Evolutionary conservation across 1,284 basidiomycete species (phyloP), one percentile per base, ranked within the genome.

Genomic region (Apiotrichum mycotoxinovorans): DNA sequence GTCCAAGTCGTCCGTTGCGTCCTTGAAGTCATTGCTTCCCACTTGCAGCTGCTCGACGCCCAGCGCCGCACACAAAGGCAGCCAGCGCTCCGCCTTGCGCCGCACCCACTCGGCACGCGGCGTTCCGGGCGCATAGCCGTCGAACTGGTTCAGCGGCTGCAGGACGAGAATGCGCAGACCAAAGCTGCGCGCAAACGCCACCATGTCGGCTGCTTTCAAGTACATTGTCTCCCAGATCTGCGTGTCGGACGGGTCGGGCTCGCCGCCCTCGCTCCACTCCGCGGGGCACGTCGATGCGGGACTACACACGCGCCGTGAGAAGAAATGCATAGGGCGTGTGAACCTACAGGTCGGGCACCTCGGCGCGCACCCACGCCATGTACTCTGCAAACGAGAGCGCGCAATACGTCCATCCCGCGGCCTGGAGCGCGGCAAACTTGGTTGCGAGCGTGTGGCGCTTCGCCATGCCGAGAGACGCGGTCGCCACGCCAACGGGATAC

Each of bases 381-480:
- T 60, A 66, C 17, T 55, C 53, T 1, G n/a, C 56, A 40, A 64
- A 61, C 2, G 56, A 54, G 2, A 67, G n/a, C 40, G 64, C 64
- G 25, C 26, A 20, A 17, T 48, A 54, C 30, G 42, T 54, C 54
- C 56, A 64, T 2, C 62, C 64, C 4, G 56, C 58, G 20, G 57
- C 44, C 50, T 59, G 58, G 5, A 67, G 30, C 0, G 64, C 66
- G 3, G 50, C 35, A 50, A 65, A 61, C 50, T 67, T 67, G 42
- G 7, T 18, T 25, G 60, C 62, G 33, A 66, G 55, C 4, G 54
- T 63, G 47, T 63, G 63, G 15, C 44, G 20, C 0, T 54, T 23
- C 34, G 38, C 23, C 59, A 65, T 60, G 35, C 63, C 61, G 44
- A 65, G 56, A 15, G 52, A 63, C 8, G 61, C 54, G 15, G 58